phyloP scores from a whole-genome alignment of 139 green algal species.

The Chlorella sp. region DNA sequence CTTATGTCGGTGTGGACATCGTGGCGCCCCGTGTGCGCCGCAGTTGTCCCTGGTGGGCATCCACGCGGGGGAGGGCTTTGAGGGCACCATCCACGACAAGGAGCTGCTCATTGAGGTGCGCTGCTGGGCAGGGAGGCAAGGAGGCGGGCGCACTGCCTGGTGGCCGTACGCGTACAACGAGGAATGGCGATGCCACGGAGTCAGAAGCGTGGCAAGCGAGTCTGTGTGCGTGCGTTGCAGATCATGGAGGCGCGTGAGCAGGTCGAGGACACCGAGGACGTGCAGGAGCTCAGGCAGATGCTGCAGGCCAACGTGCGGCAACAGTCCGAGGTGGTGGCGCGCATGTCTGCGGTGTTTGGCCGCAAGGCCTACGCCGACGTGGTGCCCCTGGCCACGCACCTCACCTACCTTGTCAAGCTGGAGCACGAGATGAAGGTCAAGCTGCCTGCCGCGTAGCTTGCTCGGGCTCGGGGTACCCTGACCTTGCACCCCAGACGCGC shows the following conservation, averaged over 20 bases:
- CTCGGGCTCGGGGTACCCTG: too few relatives aligned
- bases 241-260: slow-evolving; percentile 68
- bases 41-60: slow-evolving; percentile 40
- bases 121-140: too few relatives aligned
- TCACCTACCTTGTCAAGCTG: slow-evolving; percentile 57
- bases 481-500: too few relatives aligned
- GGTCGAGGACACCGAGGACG: slow-evolving; percentile 47
- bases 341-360: slow-evolving; percentile 38
- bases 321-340: slow-evolving; percentile 14
- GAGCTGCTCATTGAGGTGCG: slow-evolving; percentile 60
- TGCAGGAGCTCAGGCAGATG: slow-evolving; percentile 30
- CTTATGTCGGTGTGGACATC: too few relatives aligned
- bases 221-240: slow-evolving; percentile 9
- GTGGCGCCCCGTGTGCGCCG: too few relatives aligned
- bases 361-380: slow-evolving; percentile 20
- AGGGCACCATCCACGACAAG: slow-evolving; percentile 50
- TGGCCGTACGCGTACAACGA: too few relatives aligned
- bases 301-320: slow-evolving; percentile 18
- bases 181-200: too few relatives aligned
- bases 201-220: too few relatives aligned
- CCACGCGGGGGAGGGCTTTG: slow-evolving; percentile 15
- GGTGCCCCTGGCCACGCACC: slow-evolving; percentile 28
- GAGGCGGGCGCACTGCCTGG: too few relatives aligned
- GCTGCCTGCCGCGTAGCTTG: slow-evolving; percentile 18
- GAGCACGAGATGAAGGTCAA: slow-evolving; percentile 55